phyloP scores from a whole-genome alignment of 2,329 filamentous ascomycete genomes.

The Diplodia corticola region DNA sequence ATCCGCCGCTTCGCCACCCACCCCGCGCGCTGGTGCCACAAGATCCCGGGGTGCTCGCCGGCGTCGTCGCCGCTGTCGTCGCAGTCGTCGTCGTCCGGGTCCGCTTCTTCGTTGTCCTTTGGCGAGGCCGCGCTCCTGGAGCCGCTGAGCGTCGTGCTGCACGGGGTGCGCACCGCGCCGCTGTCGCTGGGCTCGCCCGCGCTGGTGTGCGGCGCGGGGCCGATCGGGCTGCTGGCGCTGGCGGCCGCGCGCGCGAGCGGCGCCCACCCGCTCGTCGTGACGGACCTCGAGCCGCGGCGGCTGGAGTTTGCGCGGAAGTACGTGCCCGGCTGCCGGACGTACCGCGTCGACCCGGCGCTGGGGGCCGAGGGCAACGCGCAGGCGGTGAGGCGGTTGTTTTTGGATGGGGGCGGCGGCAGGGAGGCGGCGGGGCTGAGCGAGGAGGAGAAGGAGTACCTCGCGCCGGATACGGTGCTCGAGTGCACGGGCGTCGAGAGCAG shows the following conservation, averaged over 20 bases:
- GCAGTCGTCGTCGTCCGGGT: no score
- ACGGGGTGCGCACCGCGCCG: conserved; percentile 57
- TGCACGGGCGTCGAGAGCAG: conserved; percentile 68
- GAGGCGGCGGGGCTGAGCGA: conserved; percentile 58
- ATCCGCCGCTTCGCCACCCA: conserved; percentile 64
- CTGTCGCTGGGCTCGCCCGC: conserved; percentile 57
- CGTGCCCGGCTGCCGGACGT: conserved; percentile 56
- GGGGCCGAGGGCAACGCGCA: conserved; percentile 53
- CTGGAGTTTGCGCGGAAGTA: conserved; percentile 60
- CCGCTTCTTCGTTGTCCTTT: conserved; percentile 57
- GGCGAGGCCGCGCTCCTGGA: conserved; percentile 64
- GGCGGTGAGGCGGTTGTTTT: conserved; percentile 56
- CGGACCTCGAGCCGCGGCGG: conserved; percentile 59
- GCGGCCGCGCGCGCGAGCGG: conserved; percentile 63
- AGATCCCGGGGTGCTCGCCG: no score
- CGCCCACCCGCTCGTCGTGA: conserved; percentile 64
- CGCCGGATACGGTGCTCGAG: conserved; percentile 60
- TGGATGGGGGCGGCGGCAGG: conserved; percentile 50
- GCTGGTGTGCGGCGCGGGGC: conserved; percentile 63
- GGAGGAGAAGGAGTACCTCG: conserved; percentile 33
- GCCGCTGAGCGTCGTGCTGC: conserved; percentile 63
- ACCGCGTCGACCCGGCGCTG: conserved; percentile 52
- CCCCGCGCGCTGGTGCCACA: conserved; percentile 55
- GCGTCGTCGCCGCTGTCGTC: no score
- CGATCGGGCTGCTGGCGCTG: conserved; percentile 64